These are phyloP conservation scores for Eragrostis curvula DNA, from an alignment of 176 grass and related monocot genomes.

Conservation along the genomic window DNA sequence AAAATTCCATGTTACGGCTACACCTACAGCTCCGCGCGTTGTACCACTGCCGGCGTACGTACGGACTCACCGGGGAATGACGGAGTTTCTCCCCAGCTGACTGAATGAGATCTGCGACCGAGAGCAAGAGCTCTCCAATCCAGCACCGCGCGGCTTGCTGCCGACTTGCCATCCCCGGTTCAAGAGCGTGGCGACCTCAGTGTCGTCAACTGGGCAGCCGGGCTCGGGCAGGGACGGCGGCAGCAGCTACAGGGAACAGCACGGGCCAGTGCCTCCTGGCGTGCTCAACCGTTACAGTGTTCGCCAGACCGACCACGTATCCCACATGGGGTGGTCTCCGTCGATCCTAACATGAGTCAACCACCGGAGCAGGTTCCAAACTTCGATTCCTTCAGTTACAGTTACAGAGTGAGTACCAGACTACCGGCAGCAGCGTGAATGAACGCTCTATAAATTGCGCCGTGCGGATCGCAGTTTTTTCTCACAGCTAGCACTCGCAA, in stretches of 20 bases:
- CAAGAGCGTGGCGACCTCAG: too few relatives aligned
- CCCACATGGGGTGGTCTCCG: conserved; percentile 43
- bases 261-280: too few relatives aligned
- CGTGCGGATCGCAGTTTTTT: not conserved
- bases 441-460: conserved; percentile 39
- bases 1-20: conserved; percentile 12
- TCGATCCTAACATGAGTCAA: not conserved
- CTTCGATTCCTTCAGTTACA: conserved; percentile 1
- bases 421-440: not conserved
- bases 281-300: too few relatives aligned
- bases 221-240: too few relatives aligned
- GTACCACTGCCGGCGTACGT: conserved; percentile 15
- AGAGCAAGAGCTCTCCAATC: too few relatives aligned
- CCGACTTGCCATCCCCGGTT: too few relatives aligned
- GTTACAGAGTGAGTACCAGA: not conserved
- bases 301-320: conserved; percentile 17
- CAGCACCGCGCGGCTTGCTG: too few relatives aligned
- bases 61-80: not conserved
- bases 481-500: conserved; percentile 6
- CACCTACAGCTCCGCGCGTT: not conserved
- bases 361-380: not conserved
- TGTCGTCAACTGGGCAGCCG: too few relatives aligned
- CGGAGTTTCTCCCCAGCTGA: not conserved
- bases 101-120: too few relatives aligned
- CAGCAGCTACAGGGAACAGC: too few relatives aligned